These are phyloP conservation scores for Tuber magnatum DNA, from an alignment of 495 filamentous ascomycete genomes.

Conservation along the genomic window DNA sequence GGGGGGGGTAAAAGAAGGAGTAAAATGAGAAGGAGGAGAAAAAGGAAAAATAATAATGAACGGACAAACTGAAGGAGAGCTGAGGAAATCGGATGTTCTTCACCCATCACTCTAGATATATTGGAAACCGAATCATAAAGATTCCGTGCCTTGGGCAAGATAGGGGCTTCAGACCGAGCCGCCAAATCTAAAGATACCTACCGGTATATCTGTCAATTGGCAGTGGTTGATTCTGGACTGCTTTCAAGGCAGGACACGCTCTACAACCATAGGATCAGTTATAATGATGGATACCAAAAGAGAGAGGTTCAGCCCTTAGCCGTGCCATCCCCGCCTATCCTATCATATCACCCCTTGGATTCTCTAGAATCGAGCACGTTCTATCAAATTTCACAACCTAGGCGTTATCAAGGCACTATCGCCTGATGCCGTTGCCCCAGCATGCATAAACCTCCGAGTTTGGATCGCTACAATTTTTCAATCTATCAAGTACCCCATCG, in stretches of 20 bases:
- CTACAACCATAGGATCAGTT: slow-evolving; percentile 8
- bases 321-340: neutral
- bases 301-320: neutral
- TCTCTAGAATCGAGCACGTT: slow-evolving; percentile 13
- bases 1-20: slow-evolving; percentile 21
- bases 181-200: slow-evolving; percentile 9
- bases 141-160: slow-evolving; percentile 5
- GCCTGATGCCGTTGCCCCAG: slow-evolving; percentile 15
- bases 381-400: slow-evolving; percentile 18
- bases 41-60: slow-evolving; percentile 5
- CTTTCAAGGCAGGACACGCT: slow-evolving; percentile 24
- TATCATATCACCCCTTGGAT: slow-evolving; percentile 6
- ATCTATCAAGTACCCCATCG: slow-evolving; percentile 1
- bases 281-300: neutral
- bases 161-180: slow-evolving; percentile 2
- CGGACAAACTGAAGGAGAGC: neutral
- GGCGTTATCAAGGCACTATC: slow-evolving; percentile 16
- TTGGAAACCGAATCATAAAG: slow-evolving; percentile 1
- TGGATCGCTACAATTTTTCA: neutral
- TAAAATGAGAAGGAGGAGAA: slow-evolving; percentile 12
- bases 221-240: slow-evolving; percentile 10
- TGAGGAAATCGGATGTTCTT: slow-evolving; percentile 4
- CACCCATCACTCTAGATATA: slow-evolving; percentile 1
- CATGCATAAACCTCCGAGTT: slow-evolving; percentile 21
- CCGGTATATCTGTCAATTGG: slow-evolving; percentile 18